phyloP scores from a whole-genome alignment of 2,329 filamentous ascomycete species.

The Cytospora paraplurivora region DNA sequence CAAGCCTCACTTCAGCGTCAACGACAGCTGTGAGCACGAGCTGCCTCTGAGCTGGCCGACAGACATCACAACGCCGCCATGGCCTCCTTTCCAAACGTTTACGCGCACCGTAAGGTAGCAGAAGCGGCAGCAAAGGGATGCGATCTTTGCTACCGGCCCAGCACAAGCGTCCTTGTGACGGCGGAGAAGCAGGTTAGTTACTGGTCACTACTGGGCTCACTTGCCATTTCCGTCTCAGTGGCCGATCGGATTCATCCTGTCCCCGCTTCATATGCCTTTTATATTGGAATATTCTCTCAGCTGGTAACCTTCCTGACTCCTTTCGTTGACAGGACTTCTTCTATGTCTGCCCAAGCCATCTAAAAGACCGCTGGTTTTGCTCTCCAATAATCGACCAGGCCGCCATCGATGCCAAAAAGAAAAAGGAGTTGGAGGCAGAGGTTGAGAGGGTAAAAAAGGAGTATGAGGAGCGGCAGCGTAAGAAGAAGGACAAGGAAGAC shows the following conservation, averaged over 20 bases:
- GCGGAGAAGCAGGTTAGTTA: constrained; percentile 77
- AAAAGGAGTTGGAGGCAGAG: constrained; percentile 67
- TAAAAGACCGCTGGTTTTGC: constrained; percentile 83
- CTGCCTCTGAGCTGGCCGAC: background rate
- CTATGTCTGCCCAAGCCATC: constrained; percentile 81
- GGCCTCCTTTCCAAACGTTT: constrained; percentile 71
- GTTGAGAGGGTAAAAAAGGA: constrained; percentile 70
- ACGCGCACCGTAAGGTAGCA: constrained; percentile 83
- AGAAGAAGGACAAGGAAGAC: constrained; percentile 69
- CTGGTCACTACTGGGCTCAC: constrained; percentile 20
- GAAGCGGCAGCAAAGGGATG: constrained; percentile 83
- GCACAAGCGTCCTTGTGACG: constrained; percentile 83
- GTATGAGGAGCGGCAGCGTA: constrained; percentile 72
- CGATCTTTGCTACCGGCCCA: constrained; percentile 89
- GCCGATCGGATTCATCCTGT: constrained; percentile 22
- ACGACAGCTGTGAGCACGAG: constrained; percentile 7
- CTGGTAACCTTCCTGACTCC: constrained; percentile 12
- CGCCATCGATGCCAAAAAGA: constrained; percentile 63
- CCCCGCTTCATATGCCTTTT: background rate
- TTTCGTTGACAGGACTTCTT: constrained; percentile 70
- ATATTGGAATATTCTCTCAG: accelerated
- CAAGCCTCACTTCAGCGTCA: constrained; percentile 15
- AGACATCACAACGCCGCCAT: constrained; percentile 37
- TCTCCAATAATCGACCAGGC: constrained; percentile 71
- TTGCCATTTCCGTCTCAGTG: constrained; percentile 5